A percentile compares a stretch with the other conserved stretches of the same genome.
Conservation (phyloP, 129 eudicot genomes). For the Artemisia argyi region DNA sequence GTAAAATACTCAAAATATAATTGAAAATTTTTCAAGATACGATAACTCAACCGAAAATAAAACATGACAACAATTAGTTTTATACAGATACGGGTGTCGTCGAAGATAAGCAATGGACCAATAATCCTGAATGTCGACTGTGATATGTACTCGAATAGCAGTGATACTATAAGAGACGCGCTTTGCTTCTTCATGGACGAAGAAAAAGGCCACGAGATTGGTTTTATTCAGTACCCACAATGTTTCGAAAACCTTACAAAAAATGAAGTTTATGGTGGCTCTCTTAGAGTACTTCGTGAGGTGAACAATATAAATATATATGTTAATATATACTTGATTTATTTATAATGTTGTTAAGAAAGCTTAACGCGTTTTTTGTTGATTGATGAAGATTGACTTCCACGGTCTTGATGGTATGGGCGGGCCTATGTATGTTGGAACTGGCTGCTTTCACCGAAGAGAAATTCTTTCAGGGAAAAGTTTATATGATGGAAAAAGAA, state of each 20-base stretch:
- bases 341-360: not conserved
- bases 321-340: not conserved
- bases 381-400: conserved; percentile 60
- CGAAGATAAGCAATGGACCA: conserved; percentile 74
- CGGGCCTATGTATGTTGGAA: conserved; percentile 77
- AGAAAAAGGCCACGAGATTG: conserved; percentile 70
- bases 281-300: conserved; percentile 39
- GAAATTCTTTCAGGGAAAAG: conserved; percentile 60
- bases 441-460: conserved; percentile 87
- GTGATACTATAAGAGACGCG: conserved; percentile 65
- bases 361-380: conserved; percentile 2
- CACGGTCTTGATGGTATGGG: conserved; percentile 76
- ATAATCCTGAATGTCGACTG: conserved; percentile 89
- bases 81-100: conserved; percentile 82
- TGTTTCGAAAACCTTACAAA: conserved; percentile 60
- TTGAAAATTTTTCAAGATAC: too few relatives aligned
- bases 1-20: too few relatives aligned
- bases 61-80: too few relatives aligned
- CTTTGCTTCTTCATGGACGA: conserved; percentile 95
- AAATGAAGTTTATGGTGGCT: conserved; percentile 67
- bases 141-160: conserved; percentile 86
- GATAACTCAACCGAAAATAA: too few relatives aligned
- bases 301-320: conserved; percentile 31
- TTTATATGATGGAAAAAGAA: conserved; percentile 29
- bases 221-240: conserved; percentile 83